Evolutionary conservation across 768 basidiomycete genomes (phyloP).

Genomic region (Suillus variegatus): DNA sequence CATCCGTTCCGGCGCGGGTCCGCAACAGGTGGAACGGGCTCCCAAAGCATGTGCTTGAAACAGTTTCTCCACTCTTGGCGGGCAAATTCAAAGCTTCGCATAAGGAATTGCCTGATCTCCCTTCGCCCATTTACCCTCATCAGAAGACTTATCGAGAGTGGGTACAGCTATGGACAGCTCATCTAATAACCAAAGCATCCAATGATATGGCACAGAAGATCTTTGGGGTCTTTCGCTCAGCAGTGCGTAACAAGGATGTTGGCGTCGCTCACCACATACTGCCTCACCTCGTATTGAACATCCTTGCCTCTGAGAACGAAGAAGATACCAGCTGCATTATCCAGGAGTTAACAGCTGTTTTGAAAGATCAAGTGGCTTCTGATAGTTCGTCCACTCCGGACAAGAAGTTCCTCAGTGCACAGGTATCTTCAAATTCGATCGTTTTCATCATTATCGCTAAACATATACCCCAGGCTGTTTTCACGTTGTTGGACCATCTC

Average conservation of each 20-base stretch:
- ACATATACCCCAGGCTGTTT: constrained; percentile 69
- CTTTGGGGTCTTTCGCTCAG: constrained; percentile 77
- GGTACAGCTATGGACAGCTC: constrained; percentile 86
- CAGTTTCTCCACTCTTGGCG: constrained; percentile 81
- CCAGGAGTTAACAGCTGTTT: constrained; percentile 74
- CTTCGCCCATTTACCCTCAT: constrained; percentile 77
- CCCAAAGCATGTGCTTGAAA: constrained; percentile 83
- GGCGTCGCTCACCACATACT: constrained; percentile 91
- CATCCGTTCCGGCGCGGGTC: constrained; percentile 61
- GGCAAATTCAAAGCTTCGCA: constrained; percentile 59
- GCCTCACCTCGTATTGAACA: constrained; percentile 88
- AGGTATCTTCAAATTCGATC: constrained; percentile 49
- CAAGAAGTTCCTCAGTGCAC: constrained; percentile 90
- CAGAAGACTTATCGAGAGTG: constrained; percentile 92
- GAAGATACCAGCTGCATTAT: constrained; percentile 65
- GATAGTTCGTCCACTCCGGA: constrained; percentile 63
- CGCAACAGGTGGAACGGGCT: constrained; percentile 78
- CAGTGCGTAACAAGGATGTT: constrained; percentile 86
- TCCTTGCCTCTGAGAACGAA: constrained; percentile 74
- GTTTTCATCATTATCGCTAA: neutral
- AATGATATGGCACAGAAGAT: constrained; percentile 61
- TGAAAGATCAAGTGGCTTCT: constrained; percentile 81
- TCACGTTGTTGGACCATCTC: constrained; percentile 92
- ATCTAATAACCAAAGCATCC: constrained; percentile 71
- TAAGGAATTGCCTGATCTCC: constrained; percentile 37